Percentiles rank a stretch among this genome's conserved stretches.
These are phyloP conservation scores for Pythium pyrilobum DNA, from an alignment of 352 stramenopile species.

Conservation along the genomic window DNA sequence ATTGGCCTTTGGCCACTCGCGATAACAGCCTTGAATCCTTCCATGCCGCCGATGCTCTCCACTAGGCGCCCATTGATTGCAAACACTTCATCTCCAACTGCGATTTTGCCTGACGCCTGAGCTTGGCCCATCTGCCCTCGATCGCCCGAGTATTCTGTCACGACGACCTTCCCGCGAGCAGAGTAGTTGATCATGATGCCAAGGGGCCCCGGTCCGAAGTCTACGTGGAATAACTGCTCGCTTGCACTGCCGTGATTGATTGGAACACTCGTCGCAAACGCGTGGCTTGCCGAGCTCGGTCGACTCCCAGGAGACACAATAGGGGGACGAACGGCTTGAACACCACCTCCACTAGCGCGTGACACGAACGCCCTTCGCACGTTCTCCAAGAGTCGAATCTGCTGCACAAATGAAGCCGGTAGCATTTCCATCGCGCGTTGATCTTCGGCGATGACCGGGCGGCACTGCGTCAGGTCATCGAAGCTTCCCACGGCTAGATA, in stretches of 20 bases:
- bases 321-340: not conserved
- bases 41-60: slow-evolving; percentile 61
- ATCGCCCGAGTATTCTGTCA: slow-evolving; percentile 79
- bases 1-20: slow-evolving; percentile 55
- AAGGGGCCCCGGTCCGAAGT: slow-evolving; percentile 63
- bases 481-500: slow-evolving; percentile 59
- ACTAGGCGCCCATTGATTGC: slow-evolving; percentile 66
- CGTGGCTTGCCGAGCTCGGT: not conserved
- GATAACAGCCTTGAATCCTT: slow-evolving; percentile 73
- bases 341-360: not conserved
- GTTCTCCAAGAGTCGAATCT: slow-evolving; percentile 63
- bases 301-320: not conserved
- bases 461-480: slow-evolving; percentile 53
- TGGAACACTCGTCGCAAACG: not conserved
- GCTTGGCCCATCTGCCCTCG: slow-evolving; percentile 66
- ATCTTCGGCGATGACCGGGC: slow-evolving; percentile 37
- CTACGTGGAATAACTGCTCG: slow-evolving; percentile 51
- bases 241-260: not conserved
- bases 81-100: slow-evolving; percentile 72
- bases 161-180: slow-evolving; percentile 55
- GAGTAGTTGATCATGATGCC: slow-evolving; percentile 86
- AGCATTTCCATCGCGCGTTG: slow-evolving; percentile 40
- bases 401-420: slow-evolving; percentile 66
- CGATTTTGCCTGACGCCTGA: slow-evolving; percentile 60
- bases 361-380: slow-evolving; percentile 30